Conservation (phyloP, 208 protist species). For the Novymonas esmeraldas region DNA sequence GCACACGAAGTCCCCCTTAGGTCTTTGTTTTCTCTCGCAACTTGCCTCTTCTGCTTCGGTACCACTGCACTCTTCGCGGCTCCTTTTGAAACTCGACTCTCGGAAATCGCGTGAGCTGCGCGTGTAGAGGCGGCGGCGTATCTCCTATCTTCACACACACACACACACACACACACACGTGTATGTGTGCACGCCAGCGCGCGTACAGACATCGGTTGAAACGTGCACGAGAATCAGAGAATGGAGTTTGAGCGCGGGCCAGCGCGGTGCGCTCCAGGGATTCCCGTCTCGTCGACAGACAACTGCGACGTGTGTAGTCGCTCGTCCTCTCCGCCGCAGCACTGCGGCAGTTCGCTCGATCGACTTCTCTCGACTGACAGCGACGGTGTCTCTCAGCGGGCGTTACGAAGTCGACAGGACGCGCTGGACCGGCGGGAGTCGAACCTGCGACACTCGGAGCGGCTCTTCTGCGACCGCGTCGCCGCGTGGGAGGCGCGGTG, state of each 20-base stretch:
- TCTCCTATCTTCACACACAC: neutral
- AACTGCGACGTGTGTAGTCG: neutral
- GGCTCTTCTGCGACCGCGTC: neutral
- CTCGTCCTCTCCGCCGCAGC: neutral
- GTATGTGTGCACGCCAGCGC: neutral
- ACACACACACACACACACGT: neutral
- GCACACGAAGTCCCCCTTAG: no score
- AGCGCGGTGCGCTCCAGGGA: conserved; percentile 1
- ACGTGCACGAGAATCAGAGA: neutral
- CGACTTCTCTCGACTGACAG: neutral
- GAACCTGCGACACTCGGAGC: neutral
- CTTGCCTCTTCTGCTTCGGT: no score
- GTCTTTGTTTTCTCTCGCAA: no score
- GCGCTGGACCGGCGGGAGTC: neutral
- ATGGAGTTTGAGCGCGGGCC: conserved; percentile 25
- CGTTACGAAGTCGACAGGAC: neutral
- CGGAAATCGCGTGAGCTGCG: no score
- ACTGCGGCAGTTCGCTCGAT: no score
- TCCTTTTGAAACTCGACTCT: no score
- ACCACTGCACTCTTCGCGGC: no score
- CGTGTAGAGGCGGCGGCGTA: neutral
- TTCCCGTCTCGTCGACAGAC: neutral
- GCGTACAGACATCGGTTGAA: neutral
- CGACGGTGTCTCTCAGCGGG: no score
- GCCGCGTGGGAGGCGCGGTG: conserved; percentile 19